phyloP scores from a whole-genome alignment of 306 rosid genomes.

The Purshia tridentata region DNA sequence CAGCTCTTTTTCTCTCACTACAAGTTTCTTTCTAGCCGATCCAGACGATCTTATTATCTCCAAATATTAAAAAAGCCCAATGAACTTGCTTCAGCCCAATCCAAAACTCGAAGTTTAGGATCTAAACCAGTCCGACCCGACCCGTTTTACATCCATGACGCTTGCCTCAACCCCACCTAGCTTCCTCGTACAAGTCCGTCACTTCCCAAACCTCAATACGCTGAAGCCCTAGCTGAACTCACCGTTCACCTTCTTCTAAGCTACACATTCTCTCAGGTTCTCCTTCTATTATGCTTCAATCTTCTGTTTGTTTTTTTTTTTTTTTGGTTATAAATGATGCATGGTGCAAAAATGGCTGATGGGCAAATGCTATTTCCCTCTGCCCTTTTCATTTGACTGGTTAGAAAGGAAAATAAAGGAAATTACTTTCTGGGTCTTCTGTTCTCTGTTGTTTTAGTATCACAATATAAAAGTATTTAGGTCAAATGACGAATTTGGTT shows the following conservation, averaged over 20 bases:
- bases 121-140: too few species aligned
- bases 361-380: constrained; percentile 3
- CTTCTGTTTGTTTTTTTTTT: neutral
- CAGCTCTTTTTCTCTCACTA: too few species aligned
- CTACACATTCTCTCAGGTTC: constrained; percentile 1
- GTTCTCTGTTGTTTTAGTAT: neutral
- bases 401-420: neutral
- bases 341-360: neutral
- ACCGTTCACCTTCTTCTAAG: too few species aligned
- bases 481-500: too few species aligned
- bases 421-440: neutral
- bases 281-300: neutral
- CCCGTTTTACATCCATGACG: too few species aligned
- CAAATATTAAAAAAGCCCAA: too few species aligned
- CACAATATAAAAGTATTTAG: neutral
- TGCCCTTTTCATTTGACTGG: neutral
- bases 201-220: neutral
- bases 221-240: neutral
- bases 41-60: too few species aligned
- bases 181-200: neutral
- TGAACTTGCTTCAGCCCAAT: too few species aligned
- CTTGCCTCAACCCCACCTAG: too few species aligned
- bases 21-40: too few species aligned
- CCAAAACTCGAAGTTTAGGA: too few species aligned
- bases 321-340: neutral